Base-by-base conservation (phyloP, 257 asterid genomes). In the Rehmannia glutinosa region DNA sequence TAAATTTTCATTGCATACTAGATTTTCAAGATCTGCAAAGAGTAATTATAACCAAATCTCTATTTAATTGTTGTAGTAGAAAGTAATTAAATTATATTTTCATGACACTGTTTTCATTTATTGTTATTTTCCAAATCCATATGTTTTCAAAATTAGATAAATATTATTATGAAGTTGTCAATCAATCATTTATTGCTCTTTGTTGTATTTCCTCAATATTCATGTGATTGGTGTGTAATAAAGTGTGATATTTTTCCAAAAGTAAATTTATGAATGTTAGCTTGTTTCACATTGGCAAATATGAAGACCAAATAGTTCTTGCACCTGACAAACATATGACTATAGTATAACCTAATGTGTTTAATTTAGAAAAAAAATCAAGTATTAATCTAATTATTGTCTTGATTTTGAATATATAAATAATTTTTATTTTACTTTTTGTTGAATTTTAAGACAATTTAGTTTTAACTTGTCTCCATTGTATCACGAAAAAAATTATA, bases 221-320 rank as follows among this genome's bases (percentile, higher is more conserved):
- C 51, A 38, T 60, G 38, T 39, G 66, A 39, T 38, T 60, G 36
- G 23, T 36, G 41, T 60, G 52, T 39, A 59, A 60, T 60, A 13
- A 60, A 36, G 13, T n/a, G n/a, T n/a, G n/a, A 28, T 0, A 2
- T n/a, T 7, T 17, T 56, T 17, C 12, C 12, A 33, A 24, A 27
- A 24, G 36, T 53, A 6, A 11, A 25, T 36, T 36, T 38, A 12
- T n/a, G n/a, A n/a, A n/a, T n/a, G n/a, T 38, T 38, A 1, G 45
- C 45, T 38, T 38, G 4, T 11, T 38, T 10, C 45, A 38, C 45
- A 9, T 38, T n/a, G n/a, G n/a, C n/a, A n/a, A n/a, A n/a, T n/a
- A n/a, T n/a, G n/a, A n/a, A n/a, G n/a, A n/a, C n/a, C n/a, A n/a
- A n/a, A n/a, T n/a, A n/a, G n/a, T n/a, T n/a, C n/a, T n/a, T n/a